A percentile compares a stretch with the other conserved stretches of the same genome.
Conservation (phyloP, 108 stramenopile species). For the Pseudonitzschia pungens region DNA sequence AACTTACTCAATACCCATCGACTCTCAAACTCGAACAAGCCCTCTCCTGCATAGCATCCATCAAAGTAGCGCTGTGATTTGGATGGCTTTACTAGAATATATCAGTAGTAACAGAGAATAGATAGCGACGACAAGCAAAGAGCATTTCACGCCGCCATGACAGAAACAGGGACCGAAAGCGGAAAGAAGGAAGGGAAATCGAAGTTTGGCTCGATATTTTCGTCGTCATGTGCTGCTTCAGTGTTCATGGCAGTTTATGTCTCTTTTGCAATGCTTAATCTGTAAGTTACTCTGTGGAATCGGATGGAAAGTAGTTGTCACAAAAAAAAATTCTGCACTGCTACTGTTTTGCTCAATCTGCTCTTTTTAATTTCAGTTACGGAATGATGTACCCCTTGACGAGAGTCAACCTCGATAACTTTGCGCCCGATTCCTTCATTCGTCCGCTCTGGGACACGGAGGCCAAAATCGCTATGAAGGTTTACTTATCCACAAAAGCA, state of each 20-base stretch:
- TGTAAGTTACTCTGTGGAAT: slow-evolving; percentile 19
- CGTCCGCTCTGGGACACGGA: slow-evolving; percentile 35
- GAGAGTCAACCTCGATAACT: slow-evolving; percentile 30
- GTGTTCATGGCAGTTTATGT: slow-evolving; percentile 53
- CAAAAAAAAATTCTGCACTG: neutral
- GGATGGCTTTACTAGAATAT: neutral
- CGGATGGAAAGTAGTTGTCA: neutral
- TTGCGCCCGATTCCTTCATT: slow-evolving; percentile 39
- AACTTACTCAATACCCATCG: too few relatives aligned
- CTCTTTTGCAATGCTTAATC: slow-evolving; percentile 40
- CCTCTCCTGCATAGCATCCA: neutral
- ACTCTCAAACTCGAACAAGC: too few relatives aligned
- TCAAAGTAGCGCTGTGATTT: neutral
- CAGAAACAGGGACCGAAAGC: neutral
- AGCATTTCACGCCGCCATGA: neutral
- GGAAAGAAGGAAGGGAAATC: neutral
- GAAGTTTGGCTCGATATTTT: slow-evolving; percentile 28
- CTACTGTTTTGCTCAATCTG: neutral
- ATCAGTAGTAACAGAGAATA: neutral
- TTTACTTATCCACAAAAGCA: slow-evolving; percentile 57
- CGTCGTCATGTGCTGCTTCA: slow-evolving; percentile 41
- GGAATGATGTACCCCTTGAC: slow-evolving; percentile 56
- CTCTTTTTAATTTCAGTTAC: slow-evolving; percentile 18
- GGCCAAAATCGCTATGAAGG: slow-evolving; percentile 52
- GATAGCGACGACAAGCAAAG: neutral